A percentile compares a stretch with the other conserved stretches of the same genome.
Evolutionary conservation across 257 asterid genomes (phyloP).

Genomic region (Coffea canephora): DNA sequence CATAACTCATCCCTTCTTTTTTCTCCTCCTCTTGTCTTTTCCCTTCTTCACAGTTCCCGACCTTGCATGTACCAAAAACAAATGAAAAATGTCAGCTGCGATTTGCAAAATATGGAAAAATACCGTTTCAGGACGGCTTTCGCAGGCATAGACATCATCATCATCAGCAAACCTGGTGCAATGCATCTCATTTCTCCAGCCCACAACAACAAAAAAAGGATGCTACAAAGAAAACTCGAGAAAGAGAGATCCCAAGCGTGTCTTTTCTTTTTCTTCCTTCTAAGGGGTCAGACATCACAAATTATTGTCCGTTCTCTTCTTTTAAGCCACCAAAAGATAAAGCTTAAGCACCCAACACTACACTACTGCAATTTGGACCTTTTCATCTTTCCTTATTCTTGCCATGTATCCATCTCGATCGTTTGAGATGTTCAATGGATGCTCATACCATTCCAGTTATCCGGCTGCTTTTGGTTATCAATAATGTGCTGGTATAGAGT

Average conservation of each 20-base stretch:
- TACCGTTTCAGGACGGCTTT: too few species aligned
- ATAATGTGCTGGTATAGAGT: too few species aligned
- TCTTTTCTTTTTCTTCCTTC: background rate
- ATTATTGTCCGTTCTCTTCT: slow-evolving; percentile 4
- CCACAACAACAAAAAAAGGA: too few species aligned
- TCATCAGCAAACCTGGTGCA: too few species aligned
- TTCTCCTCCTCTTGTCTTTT: too few species aligned
- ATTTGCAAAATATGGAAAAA: too few species aligned
- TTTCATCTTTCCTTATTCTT: background rate
- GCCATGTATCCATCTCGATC: background rate
- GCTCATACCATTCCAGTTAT: background rate
- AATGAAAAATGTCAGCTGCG: background rate
- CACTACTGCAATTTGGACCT: background rate
- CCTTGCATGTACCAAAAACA: background rate
- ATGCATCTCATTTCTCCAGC: too few species aligned
- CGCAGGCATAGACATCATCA: too few species aligned
- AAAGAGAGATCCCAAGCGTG: too few species aligned
- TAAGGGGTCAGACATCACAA: background rate
- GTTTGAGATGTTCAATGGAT: slow-evolving; percentile 10
- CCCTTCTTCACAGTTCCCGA: background rate
- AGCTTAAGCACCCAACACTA: background rate
- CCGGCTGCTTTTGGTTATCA: background rate
- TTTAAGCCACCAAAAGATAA: slow-evolving; percentile 11
- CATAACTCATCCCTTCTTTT: too few species aligned
- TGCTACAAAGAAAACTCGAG: too few species aligned